A percentile compares a stretch with the other conserved stretches of the same genome.
Evolutionary conservation across 176 grass and related monocot genomes (phyloP).

Genomic region (Secale cereale): DNA sequence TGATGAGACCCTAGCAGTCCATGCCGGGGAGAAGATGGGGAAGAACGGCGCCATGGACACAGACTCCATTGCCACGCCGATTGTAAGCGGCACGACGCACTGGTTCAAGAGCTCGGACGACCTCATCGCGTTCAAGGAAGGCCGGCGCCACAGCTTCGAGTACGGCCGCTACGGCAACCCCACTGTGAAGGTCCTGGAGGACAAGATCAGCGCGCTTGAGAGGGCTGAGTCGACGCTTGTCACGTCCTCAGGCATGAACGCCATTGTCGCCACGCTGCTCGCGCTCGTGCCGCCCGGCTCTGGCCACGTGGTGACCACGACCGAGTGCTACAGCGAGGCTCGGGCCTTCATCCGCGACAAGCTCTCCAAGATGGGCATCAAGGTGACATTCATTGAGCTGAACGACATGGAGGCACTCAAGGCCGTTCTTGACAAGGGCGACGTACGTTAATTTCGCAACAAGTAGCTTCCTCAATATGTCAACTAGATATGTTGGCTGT

Average conservation of each 20-base stretch:
- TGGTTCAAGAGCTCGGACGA: conserved; percentile 71
- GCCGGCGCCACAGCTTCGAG: conserved; percentile 63
- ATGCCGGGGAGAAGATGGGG: conserved; percentile 79
- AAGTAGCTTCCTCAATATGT: no score
- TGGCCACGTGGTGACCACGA: conserved; percentile 63
- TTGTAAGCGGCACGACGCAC: conserved; percentile 74
- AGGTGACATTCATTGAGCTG: conserved; percentile 70
- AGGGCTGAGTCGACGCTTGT: conserved; percentile 75
- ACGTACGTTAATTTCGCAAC: conserved; percentile 17
- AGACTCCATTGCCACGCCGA: conserved; percentile 62
- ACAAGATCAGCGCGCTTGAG: conserved; percentile 86
- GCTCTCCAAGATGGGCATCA: conserved; percentile 75
- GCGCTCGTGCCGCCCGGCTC: conserved; percentile 51
- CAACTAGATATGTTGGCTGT: neutral
- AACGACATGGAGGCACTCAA: conserved; percentile 42
- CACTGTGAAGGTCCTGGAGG: conserved; percentile 63
- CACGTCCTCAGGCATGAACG: conserved; percentile 87
- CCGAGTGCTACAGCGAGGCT: conserved; percentile 80
- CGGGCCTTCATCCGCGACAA: conserved; percentile 61
- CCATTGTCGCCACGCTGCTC: conserved; percentile 67
- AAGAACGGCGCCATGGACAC: conserved; percentile 6
- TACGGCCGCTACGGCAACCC: conserved; percentile 82
- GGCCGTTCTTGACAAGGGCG: conserved; percentile 45
- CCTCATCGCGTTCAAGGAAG: conserved; percentile 82
- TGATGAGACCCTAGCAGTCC: conserved; percentile 71